Evolutionary conservation across 768 basidiomycete species (phyloP), one percentile per base, ranked within the genome.

Genomic region (Russula sp.): DNA sequence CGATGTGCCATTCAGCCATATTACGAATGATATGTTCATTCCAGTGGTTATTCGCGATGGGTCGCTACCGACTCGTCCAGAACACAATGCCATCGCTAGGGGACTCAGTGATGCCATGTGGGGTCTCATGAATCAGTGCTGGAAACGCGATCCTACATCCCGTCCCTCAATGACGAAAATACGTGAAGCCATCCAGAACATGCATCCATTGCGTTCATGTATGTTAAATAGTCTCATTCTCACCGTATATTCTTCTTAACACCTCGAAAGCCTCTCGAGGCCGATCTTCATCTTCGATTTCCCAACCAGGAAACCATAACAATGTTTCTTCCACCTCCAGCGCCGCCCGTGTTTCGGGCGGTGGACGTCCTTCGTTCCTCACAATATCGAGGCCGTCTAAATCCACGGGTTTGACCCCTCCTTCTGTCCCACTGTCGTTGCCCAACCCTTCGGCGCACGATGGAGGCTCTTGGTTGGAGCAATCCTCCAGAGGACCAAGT

Each of bases 81-180:
- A 71, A 4, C 70, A 61, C 8, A 64, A 66, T 51, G 67, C 63
- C 3, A 72, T 66, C 1, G 53, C 62, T 14, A 67, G 67, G 22
- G 76, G 76, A 16, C 69, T 80, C 3, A 69, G 68, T 32, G 77
- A 80, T 67, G 70, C 72, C 1, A 69, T 82, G 59, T 82, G 80
- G 81, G 51, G 67, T 8, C 66, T 82, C 52, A 77, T 81, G 72
- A 69, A 69, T 32, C 69, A 69, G 55, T 82, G 81, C 60, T 82
- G 80, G 80, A 63, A 73, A 31, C 73, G 69, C 52, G 74, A 75
- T 58, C 78, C 79, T 22, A 70, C 71, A 45, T 63, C 67, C 3
- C 71, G 80, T 16, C 80, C 80, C 18, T 72, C 76, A 16, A 78
- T 79, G 67, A 66, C 73, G 37, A 66, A 68, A 14, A 68, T 80